phyloP scores from a whole-genome alignment of 306 rosid genomes.

The Malus sylvestris region DNA sequence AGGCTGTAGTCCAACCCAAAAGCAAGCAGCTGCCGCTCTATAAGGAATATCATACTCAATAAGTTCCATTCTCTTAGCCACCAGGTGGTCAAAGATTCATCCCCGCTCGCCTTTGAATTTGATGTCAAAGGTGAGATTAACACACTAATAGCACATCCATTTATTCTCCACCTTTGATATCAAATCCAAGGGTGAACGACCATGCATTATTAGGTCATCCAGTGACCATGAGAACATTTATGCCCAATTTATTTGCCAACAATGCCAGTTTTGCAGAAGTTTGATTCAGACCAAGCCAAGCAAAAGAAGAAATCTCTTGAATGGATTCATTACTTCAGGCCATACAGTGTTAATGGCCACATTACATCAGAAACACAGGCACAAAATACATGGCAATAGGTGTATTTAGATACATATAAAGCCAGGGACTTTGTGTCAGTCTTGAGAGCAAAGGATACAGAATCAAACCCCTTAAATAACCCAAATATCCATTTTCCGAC shows the following conservation, averaged over 20 bases:
- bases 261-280: not conserved
- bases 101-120: not conserved
- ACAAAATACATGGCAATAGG: not conserved
- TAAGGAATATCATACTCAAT: not conserved
- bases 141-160: not conserved
- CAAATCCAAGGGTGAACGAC: not conserved
- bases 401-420: not conserved
- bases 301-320: not conserved
- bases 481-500: not conserved
- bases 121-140: not conserved
- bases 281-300: not conserved
- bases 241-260: not conserved
- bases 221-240: not conserved
- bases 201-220: not conserved
- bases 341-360: conserved; percentile 1
- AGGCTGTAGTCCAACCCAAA: not conserved
- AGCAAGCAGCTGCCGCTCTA: not conserved
- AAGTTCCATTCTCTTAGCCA: not conserved
- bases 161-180: not conserved
- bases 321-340: not conserved
- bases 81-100: not conserved
- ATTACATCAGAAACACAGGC: not conserved
- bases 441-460: not conserved
- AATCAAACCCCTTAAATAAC: not conserved
- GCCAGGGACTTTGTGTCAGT: not conserved